Evolutionary conservation across 2,329 filamentous ascomycete species (phyloP), one percentile per base, ranked within the genome.

Genomic region (Pseudomassariella vexata): DNA sequence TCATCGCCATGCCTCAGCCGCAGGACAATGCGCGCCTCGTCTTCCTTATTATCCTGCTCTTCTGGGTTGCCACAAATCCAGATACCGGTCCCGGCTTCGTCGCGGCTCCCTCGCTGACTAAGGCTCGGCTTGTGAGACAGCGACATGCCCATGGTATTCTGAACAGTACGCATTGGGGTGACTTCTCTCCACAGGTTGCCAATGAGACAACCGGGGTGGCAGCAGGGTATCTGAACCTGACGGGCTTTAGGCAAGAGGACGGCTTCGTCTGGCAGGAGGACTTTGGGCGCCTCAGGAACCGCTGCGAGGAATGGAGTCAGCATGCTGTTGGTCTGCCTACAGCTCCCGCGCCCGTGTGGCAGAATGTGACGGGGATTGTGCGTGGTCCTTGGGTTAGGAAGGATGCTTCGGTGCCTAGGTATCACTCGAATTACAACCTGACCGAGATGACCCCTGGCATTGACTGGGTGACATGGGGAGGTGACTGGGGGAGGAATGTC

Each of bases 241-340:
- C 85, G 3, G 90, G 90, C 1, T 79, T 94, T 39, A 74, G 83
- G 29, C 63, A 76, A 28, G 71, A 78, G 14, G 84, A 94, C 58
- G 77, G 73, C 5, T 86, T 85, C 56, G 81, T 76, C 2, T 95
- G 89, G 89, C n/a, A n/a, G n/a, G 73, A 80, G 20, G 69, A 87
- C 36, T 63, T 95, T 15, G 65, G 66, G 0, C 60, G 65, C 1
- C 86, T 89, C 37, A 78, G 76, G 51, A 62, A 79, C 38, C 73
- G 74, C 42, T 84, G 79, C 34, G 65, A 73, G 34, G 66, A 79
- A 44, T 80, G 72, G 53, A 79, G 70, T 42, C 66, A 60, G 32
- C 67, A 73, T 47, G 71, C 69, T 24, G 52, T 65, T 17, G 59
- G 60, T 3, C 56, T 61, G 3, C 53, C 65, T 21, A 61, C 63